A percentile compares a stretch with the other conserved stretches of the same genome.
phyloP scores from a whole-genome alignment of 257 asterid species.

The Petunia secreta region DNA sequence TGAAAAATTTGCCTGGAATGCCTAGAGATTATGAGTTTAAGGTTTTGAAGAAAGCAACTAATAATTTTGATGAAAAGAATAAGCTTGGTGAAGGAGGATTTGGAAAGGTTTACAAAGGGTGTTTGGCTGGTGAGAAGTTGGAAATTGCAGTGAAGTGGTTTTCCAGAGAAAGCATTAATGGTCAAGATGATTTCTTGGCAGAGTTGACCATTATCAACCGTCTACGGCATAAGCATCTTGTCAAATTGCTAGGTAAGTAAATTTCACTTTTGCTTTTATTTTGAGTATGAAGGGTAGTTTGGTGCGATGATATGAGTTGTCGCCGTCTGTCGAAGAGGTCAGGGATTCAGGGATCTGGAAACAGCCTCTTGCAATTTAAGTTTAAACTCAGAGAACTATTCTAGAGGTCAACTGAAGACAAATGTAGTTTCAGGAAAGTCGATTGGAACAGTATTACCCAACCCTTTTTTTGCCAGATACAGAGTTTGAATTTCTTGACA shows the following conservation, averaged over 20 bases:
- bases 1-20: constrained; percentile 71
- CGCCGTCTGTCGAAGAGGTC: too few relatives aligned
- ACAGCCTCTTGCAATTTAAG: too few relatives aligned
- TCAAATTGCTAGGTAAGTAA: constrained; percentile 67
- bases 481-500: not conserved
- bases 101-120: constrained; percentile 78
- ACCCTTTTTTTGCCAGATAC: not conserved
- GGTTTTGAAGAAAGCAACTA: constrained; percentile 76
- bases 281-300: too few relatives aligned
- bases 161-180: constrained; percentile 70
- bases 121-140: constrained; percentile 51
- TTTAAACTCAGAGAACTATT: too few relatives aligned
- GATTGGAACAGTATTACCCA: not conserved
- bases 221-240: constrained; percentile 86
- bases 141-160: constrained; percentile 89
- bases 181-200: constrained; percentile 84
- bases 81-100: constrained; percentile 91
- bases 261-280: not conserved
- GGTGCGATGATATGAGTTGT: too few relatives aligned
- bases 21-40: constrained; percentile 69
- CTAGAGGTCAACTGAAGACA: too few relatives aligned
- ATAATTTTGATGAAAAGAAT: constrained; percentile 59
- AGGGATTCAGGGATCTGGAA: too few relatives aligned
- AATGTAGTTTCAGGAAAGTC: not conserved
- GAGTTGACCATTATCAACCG: constrained; percentile 89